These are phyloP conservation scores for Cyclospora cayetanensis DNA, from an alignment of 169 alveolate species.

Conservation along the genomic window DNA sequence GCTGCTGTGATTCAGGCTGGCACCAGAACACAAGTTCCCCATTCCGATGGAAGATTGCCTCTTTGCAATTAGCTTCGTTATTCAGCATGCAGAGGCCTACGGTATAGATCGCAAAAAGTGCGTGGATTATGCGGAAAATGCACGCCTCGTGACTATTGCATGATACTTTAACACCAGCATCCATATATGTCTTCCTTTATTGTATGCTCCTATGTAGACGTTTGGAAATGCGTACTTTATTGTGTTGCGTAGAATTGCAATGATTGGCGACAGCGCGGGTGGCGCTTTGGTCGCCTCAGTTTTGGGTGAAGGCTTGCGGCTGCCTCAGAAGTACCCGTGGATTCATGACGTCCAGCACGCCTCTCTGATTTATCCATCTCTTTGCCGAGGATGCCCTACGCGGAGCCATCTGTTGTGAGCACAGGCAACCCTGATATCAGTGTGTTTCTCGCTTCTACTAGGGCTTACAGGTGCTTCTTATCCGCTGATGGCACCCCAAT, in stretches of 20 bases:
- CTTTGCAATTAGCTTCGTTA: slow-evolving; percentile 35
- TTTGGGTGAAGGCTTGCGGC: slow-evolving; percentile 61
- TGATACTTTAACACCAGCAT: neutral
- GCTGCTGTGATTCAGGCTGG: slow-evolving; percentile 39
- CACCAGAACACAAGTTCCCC: slow-evolving; percentile 69
- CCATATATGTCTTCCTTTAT: neutral
- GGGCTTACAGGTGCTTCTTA: no score
- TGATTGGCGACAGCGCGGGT: slow-evolving; percentile 70
- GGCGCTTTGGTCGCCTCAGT: slow-evolving; percentile 64
- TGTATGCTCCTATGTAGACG: neutral
- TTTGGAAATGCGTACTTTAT: neutral
- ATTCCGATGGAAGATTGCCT: slow-evolving; percentile 61
- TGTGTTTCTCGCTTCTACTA: no score
- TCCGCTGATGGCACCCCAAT: no score
- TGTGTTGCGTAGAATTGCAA: slow-evolving; percentile 3
- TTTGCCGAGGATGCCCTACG: slow-evolving; percentile 70
- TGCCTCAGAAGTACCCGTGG: slow-evolving; percentile 54
- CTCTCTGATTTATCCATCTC: slow-evolving; percentile 61
- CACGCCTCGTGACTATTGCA: neutral
- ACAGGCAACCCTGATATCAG: no score
- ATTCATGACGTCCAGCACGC: neutral
- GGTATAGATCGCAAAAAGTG: slow-evolving; percentile 47
- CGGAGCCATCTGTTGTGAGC: slow-evolving; percentile 59
- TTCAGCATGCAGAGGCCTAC: neutral
- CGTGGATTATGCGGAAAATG: neutral